Evolutionary conservation across 805 yeast genomes (phyloP).

Genomic region (Scheffersomyces coipomensis): DNA sequence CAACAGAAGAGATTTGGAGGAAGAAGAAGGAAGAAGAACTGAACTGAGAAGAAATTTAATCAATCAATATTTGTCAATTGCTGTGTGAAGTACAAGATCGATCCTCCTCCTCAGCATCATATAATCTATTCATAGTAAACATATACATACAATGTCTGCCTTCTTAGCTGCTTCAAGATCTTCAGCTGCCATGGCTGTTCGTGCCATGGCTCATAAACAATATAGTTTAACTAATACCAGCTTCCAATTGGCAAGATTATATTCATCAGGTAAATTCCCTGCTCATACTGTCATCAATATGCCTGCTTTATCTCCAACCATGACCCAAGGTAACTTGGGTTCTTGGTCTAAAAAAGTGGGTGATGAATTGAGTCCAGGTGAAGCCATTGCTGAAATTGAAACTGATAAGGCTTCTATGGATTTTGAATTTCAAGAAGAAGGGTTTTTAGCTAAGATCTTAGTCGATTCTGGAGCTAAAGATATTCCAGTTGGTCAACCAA

Average conservation of each 20-base stretch:
- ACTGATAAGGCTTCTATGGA: conserved; percentile 98
- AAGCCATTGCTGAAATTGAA: conserved; percentile 93
- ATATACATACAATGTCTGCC: conserved; percentile 28
- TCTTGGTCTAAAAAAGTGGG: conserved; percentile 90
- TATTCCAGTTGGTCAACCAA: conserved; percentile 90
- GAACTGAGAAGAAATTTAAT: too few relatives aligned
- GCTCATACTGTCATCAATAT: conserved; percentile 85
- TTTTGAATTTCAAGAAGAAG: conserved; percentile 97
- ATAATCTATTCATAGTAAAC: neutral
- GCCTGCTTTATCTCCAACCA: conserved; percentile 99
- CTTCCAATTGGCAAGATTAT: conserved; percentile 36
- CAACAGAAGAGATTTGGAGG: too few relatives aligned
- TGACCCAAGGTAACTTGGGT: conserved; percentile 93
- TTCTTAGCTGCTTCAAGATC: conserved; percentile 33
- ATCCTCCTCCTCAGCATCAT: neutral
- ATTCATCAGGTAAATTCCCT: conserved; percentile 58
- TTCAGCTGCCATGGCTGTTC: conserved; percentile 14
- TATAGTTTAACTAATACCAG: conserved; percentile 6
- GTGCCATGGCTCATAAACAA: conserved; percentile 12
- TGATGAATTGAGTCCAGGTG: conserved; percentile 87
- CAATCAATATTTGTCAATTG: too few relatives aligned
- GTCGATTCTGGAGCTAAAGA: conserved; percentile 85
- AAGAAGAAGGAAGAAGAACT: too few relatives aligned
- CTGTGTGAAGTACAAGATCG: neutral
- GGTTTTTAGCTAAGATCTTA: conserved; percentile 83